Evolutionary conservation across 2,329 filamentous ascomycete species (phyloP).

Genomic region (Talaromyces funiculosus): DNA sequence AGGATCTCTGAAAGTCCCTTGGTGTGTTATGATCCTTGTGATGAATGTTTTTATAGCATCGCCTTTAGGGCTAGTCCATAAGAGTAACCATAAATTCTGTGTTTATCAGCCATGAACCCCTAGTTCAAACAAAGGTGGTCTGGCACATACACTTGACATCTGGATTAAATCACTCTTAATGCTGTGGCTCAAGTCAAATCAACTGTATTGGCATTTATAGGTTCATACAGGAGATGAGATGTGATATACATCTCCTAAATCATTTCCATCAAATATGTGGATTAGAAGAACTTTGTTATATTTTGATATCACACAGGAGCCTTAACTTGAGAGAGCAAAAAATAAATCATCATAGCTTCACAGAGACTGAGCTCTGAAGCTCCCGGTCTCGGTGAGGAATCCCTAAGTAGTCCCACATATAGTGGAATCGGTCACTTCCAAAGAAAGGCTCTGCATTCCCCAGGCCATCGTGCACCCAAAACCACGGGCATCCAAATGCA

Average conservation of each 20-base stretch:
- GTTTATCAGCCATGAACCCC: neutral
- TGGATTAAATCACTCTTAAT: neutral
- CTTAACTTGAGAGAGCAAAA: neutral
- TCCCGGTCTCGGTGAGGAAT: neutral
- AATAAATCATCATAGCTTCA: neutral
- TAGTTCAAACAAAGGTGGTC: neutral
- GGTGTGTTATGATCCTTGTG: neutral
- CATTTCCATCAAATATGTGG: neutral
- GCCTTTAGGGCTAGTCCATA: neutral
- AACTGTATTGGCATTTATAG: no score
- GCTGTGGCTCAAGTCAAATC: no score
- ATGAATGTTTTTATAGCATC: neutral
- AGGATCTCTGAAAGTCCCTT: neutral
- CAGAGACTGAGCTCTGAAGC: neutral
- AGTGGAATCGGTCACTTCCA: neutral
- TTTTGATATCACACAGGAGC: neutral
- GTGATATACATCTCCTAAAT: neutral
- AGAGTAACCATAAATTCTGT: neutral
- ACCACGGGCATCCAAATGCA: neutral
- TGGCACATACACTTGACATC: constrained; percentile 1
- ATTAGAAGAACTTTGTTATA: neutral
- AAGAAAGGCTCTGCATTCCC: neutral
- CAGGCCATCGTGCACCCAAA: neutral
- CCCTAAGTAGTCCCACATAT: neutral
- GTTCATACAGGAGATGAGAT: no score